Conservation (phyloP, 2,329 filamentous ascomycete species). For the Pseudogymnoascus pannorum region DNA sequence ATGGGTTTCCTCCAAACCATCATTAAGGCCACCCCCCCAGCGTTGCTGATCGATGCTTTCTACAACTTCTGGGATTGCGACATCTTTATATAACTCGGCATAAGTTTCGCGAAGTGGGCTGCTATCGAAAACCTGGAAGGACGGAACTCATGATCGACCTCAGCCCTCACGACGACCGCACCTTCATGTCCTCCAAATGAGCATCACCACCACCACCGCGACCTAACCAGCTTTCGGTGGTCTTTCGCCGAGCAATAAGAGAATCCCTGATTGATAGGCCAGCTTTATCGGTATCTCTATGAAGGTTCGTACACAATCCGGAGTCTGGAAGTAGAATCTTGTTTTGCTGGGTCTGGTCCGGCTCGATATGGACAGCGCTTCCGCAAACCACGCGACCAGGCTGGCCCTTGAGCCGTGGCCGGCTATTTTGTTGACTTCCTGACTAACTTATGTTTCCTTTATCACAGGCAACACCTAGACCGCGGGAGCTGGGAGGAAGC, state of each 20-base stretch:
- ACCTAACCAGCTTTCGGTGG: slow-evolving; percentile 9
- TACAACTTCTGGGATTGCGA: neutral
- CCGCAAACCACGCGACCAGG: neutral
- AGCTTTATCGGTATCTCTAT: slow-evolving; percentile 7
- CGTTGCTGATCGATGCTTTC: slow-evolving; percentile 1
- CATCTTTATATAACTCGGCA: slow-evolving; percentile 3
- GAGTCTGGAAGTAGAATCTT: neutral
- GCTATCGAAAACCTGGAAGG: neutral
- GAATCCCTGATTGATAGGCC: neutral
- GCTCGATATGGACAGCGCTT: neutral
- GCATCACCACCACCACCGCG: slow-evolving; percentile 8
- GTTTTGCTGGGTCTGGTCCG: neutral
- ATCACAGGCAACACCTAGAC: slow-evolving; percentile 29
- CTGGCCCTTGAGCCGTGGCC: neutral
- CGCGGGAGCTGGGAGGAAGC: slow-evolving; percentile 29
- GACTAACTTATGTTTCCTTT: neutral
- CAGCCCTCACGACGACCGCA: neutral
- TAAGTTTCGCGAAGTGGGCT: slow-evolving; percentile 7
- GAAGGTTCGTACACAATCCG: neutral
- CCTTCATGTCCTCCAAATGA: slow-evolving; percentile 9
- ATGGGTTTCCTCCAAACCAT: slow-evolving; percentile 8
- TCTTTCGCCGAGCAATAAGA: slow-evolving; percentile 6
- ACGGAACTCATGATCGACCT: slow-evolving; percentile 2
- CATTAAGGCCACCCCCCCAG: slow-evolving; percentile 8
- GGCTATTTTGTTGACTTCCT: slow-evolving; percentile 2